Conservation (phyloP, 805 yeast genomes). For the Tetrapisispora taiwanensis region DNA sequence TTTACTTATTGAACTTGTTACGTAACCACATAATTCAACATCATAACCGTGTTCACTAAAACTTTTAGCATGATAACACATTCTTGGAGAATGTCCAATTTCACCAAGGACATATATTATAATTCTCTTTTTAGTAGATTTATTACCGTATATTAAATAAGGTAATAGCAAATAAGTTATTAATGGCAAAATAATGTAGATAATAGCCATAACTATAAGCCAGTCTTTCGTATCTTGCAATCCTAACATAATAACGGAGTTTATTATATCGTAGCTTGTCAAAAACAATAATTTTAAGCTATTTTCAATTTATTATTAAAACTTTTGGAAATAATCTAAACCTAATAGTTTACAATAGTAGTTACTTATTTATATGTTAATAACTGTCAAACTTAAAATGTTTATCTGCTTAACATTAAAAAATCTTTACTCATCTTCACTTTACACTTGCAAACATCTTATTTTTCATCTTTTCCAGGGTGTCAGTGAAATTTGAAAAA, state of each 20-base stretch:
- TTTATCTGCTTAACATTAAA: too few relatives aligned
- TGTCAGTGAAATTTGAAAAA: too few relatives aligned
- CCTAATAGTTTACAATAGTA: too few relatives aligned
- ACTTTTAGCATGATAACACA: constrained; percentile 80
- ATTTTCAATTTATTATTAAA: too few relatives aligned
- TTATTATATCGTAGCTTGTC: too few relatives aligned
- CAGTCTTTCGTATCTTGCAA: constrained; percentile 3
- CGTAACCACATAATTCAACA: constrained; percentile 80
- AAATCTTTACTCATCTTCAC: too few relatives aligned
- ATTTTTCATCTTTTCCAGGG: too few relatives aligned
- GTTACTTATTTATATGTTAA: too few relatives aligned
- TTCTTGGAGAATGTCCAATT: constrained; percentile 89
- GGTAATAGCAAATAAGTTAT: constrained; percentile 29
- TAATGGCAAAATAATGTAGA: constrained; percentile 37
- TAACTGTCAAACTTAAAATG: too few relatives aligned
- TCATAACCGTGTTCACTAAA: constrained; percentile 57
- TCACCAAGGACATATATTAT: constrained; percentile 84
- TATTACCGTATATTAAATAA: constrained; percentile 26
- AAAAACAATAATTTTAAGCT: too few relatives aligned
- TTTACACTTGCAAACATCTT: too few relatives aligned
- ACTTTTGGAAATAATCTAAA: too few relatives aligned
- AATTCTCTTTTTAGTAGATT: constrained; percentile 41
- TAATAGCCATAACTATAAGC: constrained; percentile 27
- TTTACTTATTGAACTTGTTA: constrained; percentile 45
- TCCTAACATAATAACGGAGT: neutral